Evolutionary conservation across 2,329 filamentous ascomycete species (phyloP), one percentile per base, ranked within the genome.

Genomic region (Sporothrix brunneoviolacea): DNA sequence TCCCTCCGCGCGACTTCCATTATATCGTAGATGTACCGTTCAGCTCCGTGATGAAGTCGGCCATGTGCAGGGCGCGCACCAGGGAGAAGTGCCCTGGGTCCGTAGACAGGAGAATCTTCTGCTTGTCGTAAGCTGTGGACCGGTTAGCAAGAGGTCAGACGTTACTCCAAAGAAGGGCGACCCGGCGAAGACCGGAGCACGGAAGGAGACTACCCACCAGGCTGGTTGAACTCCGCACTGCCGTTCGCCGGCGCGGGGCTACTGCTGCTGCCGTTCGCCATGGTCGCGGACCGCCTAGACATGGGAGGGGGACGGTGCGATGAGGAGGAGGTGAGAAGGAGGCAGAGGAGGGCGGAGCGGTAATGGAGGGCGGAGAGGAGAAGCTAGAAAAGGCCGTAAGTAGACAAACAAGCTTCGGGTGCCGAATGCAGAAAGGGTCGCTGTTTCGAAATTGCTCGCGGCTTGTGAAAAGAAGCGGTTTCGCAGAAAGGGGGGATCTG

Each of bases 31-130:
- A 19, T 54, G 22, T 70, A 84, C 88, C 79, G 66, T 94, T 87
- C 67, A 91, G 68, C 68, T 91, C 81, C 27, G 89, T 91, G 70
- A 95, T 88, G 61, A 90, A 74, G 69, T 95, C 81, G 57, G 91
- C 83, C 63, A 94, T 75, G 67, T 95, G 83, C 65, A 93, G 77
- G 50, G 81, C 81, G 53, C 76, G 74, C 40, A 84, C 70, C 55
- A 84, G 73, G 37, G 79, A 82, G 68, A 91, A 91, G 71, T 91
- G 87, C 35, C 85, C 84, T 8, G 77, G 77, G 56, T 88, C 78
- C 56, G 80, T 74, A 50, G 80, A 81, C 38, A 91, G 76, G 39
- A 91, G 77, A 58, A 79, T 76, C 64, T 84, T 86, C 69, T 91
- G 87, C 73, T 89, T 91, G 68, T 90, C 83, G 59, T 80, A 54